Base-by-base conservation (phyloP, 768 basidiomycete genomes). In the Pisolithus microcarpus region DNA sequence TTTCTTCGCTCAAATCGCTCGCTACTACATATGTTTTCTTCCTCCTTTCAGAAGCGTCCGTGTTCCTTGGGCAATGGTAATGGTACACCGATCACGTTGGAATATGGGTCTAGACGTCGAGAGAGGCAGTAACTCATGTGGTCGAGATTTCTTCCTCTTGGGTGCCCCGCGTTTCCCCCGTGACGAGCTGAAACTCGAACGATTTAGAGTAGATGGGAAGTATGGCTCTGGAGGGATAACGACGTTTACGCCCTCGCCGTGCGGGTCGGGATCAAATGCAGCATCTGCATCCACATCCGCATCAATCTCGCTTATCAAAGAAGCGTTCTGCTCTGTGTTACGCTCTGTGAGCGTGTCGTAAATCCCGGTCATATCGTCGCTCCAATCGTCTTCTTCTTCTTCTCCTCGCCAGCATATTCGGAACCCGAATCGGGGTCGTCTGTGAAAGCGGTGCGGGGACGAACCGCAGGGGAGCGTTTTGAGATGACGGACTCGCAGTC, bases 1-100 rank as follows among this genome's bases (percentile, higher is more conserved):
- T 86, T 70, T 99, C 95, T 57, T 96, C 91, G 53, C 88, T 91
- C 59, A 98, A 65, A 76, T 99, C 96, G 62, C 92, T 96, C 5
- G 93, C 88, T 19, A 98, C 85, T 10, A 96, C 75, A 67, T 97
- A 99, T 53, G 69, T 70, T 53, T 79, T 77, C 56, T 80, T 75
- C 56, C 79, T 75, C 62, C 79, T 79, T 40, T 78, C 70, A 51
- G 79, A 79, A 0, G 70, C 72, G 0, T 65, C 78, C 1, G 92
- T 91, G 52, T 89, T 4, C 94, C 96, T 58, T 99, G 95, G 0
- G 79, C 87, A 50, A 98, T 61, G 0, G 82, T 84, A 55, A 98
- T 88, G 3, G 92, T 92, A 62, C 93, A 97, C 23, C 96, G 74
- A 64, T 99, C 94, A 46, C 92, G 77, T 61, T 92, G 85, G 69